Evolutionary conservation across 768 basidiomycete genomes (phyloP).

Genomic region (Mycena kentingensis): DNA sequence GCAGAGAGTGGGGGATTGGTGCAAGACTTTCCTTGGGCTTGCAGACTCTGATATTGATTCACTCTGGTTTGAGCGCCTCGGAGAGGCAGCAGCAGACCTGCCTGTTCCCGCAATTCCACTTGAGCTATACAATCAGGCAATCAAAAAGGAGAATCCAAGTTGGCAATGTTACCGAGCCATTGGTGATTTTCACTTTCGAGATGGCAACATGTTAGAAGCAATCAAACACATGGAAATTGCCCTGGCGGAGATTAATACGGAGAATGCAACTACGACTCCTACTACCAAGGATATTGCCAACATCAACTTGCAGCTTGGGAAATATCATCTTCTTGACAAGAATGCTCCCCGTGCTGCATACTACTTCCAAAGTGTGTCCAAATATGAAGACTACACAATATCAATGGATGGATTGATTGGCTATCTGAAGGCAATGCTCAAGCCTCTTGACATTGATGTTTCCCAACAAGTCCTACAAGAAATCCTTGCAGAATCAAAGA

Average conservation of each 20-base stretch:
- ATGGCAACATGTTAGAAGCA: not conserved
- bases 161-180: constrained; percentile 1
- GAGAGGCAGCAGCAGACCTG: not conserved
- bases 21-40: constrained; percentile 3
- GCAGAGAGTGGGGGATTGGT: not conserved
- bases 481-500: not conserved
- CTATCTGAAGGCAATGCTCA: not conserved
- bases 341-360: not conserved
- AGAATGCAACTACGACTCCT: not conserved
- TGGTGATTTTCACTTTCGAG: not conserved
- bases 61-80: constrained; percentile 3
- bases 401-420: not conserved
- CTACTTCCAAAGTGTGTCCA: not conserved
- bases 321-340: not conserved
- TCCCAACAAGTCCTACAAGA: not conserved
- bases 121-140: not conserved
- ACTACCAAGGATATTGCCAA: not conserved
- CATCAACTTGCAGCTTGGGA: not conserved
- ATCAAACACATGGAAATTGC: not conserved
- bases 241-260: not conserved
- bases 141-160: not conserved
- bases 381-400: not conserved
- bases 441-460: not conserved
- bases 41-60: not conserved
- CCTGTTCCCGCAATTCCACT: not conserved